phyloP scores from a whole-genome alignment of 2,329 filamentous ascomycete species.

The Epichloe coenophiala region DNA sequence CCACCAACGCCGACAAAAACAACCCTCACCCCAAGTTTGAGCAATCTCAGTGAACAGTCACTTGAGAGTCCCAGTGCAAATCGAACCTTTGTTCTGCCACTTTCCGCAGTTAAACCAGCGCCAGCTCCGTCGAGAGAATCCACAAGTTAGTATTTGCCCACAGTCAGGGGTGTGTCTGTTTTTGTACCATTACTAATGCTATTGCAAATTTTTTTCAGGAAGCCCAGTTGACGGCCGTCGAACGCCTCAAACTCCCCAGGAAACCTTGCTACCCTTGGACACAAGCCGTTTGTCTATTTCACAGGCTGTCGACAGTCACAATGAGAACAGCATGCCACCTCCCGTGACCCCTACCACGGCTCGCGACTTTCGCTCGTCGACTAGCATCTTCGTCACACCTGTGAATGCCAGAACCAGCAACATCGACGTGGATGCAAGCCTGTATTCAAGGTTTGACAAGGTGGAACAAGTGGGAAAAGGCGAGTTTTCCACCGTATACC shows the following conservation, averaged over 20 bases:
- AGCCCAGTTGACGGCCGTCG: constrained; percentile 46
- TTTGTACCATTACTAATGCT: not conserved
- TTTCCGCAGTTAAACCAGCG: constrained; percentile 24
- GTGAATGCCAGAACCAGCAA: constrained; percentile 56
- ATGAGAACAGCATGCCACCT: constrained; percentile 23
- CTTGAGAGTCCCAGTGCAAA: constrained; percentile 35
- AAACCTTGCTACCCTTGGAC: constrained; percentile 61
- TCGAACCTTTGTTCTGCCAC: constrained; percentile 26
- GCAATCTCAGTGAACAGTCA: constrained; percentile 23
- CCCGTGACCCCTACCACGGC: constrained; percentile 73
- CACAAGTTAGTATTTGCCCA: constrained; percentile 30
- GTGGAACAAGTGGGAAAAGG: constrained; percentile 73
- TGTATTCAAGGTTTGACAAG: constrained; percentile 65
- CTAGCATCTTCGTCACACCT: constrained; percentile 48
- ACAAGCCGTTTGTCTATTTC: constrained; percentile 76
- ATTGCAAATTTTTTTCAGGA: constrained; percentile 26
- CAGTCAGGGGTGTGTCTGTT: constrained; percentile 6
- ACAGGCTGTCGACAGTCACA: constrained; percentile 30
- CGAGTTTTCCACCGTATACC: constrained; percentile 88
- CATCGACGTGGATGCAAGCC: constrained; percentile 56
- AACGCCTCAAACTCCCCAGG: constrained; percentile 68
- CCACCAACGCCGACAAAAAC: constrained; percentile 93
- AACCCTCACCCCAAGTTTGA: constrained; percentile 28
- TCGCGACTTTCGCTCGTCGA: constrained; percentile 35
- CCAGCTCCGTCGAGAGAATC: constrained; percentile 20